These are phyloP conservation scores for Trebouxia sp. DNA, from an alignment of 139 green algal species.

Conservation along the genomic window DNA sequence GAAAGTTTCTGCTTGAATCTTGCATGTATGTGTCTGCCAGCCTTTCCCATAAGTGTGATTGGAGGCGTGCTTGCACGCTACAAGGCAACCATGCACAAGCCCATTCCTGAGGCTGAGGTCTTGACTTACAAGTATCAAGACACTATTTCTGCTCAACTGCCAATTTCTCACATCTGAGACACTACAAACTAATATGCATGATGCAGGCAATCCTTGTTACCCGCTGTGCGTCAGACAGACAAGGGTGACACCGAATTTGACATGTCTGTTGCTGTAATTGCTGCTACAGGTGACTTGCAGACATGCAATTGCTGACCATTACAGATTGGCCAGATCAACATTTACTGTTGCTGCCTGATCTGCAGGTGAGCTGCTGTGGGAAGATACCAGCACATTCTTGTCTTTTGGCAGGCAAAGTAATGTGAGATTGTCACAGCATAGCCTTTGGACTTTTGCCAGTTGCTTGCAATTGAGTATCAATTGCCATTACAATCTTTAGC, in stretches of 20 bases:
- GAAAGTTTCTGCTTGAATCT: slow-evolving; percentile 21
- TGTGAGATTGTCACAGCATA: not conserved
- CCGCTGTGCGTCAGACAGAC: slow-evolving; percentile 4
- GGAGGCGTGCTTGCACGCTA: slow-evolving; percentile 26
- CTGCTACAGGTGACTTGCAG: slow-evolving; percentile 11
- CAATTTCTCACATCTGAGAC: too few species aligned
- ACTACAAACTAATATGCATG: not conserved
- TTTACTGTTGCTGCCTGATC: not conserved
- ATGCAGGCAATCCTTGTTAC: not conserved
- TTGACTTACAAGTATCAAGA: slow-evolving; percentile 14
- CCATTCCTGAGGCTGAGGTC: not conserved
- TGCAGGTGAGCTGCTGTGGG: slow-evolving; percentile 28
- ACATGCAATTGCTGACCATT: too few species aligned
- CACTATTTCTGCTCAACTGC: too few species aligned
- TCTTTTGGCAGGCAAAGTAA: not conserved
- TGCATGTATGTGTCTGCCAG: slow-evolving; percentile 17
- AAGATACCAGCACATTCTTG: slow-evolving; percentile 29
- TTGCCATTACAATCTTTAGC: too few species aligned
- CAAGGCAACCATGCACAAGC: slow-evolving; percentile 3
- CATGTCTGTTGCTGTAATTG: slow-evolving; percentile 6
- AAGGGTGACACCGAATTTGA: slow-evolving; percentile 30
- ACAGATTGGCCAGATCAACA: too few species aligned
- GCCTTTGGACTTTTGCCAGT: too few species aligned
- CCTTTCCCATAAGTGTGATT: slow-evolving; percentile 29
- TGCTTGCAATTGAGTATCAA: too few species aligned